Evolutionary conservation across 805 yeast species (phyloP).

Genomic region (Ogataea nitratoaversa): DNA sequence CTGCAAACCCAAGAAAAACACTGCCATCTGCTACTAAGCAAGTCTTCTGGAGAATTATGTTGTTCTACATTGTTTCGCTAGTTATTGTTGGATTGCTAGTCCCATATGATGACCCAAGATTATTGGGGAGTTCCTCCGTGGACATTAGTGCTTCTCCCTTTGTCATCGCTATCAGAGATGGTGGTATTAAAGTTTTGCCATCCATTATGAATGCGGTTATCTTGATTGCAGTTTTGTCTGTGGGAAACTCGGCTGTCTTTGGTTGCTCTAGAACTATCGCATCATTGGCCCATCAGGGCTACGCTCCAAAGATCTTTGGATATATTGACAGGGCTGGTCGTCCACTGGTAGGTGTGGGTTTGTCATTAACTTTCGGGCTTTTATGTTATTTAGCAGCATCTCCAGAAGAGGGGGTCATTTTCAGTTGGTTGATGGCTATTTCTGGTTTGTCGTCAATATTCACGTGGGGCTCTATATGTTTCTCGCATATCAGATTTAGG

Average conservation of each 20-base stretch:
- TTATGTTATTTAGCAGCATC: conserved; percentile 61
- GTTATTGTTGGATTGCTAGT: conserved; percentile 51
- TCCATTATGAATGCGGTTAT: conserved; percentile 70
- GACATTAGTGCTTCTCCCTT: conserved; percentile 69
- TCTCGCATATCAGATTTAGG: conserved; percentile 66
- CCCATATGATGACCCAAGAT: conserved; percentile 45
- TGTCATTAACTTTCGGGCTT: conserved; percentile 50
- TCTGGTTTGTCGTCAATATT: conserved; percentile 70
- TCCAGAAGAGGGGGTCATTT: conserved; percentile 47
- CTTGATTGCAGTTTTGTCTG: conserved; percentile 65
- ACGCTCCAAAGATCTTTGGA: conserved; percentile 56
- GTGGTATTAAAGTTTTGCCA: conserved; percentile 60
- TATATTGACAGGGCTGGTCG: conserved; percentile 74
- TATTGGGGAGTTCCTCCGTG: conserved; percentile 43
- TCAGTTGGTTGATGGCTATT: conserved; percentile 71
- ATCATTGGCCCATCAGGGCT: conserved; percentile 64
- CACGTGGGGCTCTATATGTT: conserved; percentile 72
- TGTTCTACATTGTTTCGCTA: conserved; percentile 48
- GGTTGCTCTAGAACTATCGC: conserved; percentile 69
- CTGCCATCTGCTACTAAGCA: conserved; percentile 57
- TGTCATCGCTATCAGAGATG: conserved; percentile 62
- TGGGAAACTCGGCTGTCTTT: conserved; percentile 68
- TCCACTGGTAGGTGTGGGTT: conserved; percentile 64
- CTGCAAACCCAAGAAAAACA: conserved; percentile 49
- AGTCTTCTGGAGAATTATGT: conserved; percentile 51